Base-by-base conservation (phyloP, 2,329 filamentous ascomycete species). In the Chaetomiaceae sp. region DNA sequence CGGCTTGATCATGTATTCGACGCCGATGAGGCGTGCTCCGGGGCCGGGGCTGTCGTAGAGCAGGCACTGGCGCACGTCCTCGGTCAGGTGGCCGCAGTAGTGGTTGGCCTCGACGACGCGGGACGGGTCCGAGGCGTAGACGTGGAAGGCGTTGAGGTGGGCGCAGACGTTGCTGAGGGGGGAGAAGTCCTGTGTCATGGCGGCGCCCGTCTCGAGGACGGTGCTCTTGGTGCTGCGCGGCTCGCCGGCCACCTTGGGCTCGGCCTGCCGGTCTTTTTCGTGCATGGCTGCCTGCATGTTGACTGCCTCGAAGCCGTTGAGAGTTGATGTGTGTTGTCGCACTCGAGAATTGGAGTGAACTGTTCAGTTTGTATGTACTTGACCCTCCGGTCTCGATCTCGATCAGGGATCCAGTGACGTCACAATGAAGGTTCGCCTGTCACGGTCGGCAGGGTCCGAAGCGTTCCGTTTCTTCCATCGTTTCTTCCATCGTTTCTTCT, bases 1-100 rank as follows among this genome's bases (percentile, higher is more conserved):
- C 0, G 83, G 80, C 0, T 85, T 84, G 63, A 95, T 84, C 88
- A 94, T 91, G 74, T 95, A 95, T 68, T 95, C 90, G 62, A 95
- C 79, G 8, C 89, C 90, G 57, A 95, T 89, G 17, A 95, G 79
- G 0, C 86, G 80, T 0, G 89, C 89, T 23, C 81, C 79, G 7
- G 81, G 75, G 0, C 77, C 75, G 0, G 84, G 77, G 0, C 82
- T 81, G 69, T 95, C 89, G 72, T 94, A 95, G 57, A 95, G 80
- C 27, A 95, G 81, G 68, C 90, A 95, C 74, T 95, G 89, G 4
- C 90, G 81, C 53, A 95, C 78, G 58, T 94, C 89, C 74, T 66
- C 78, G 56, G 80, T 90, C 4, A 94, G 63, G 63, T 94, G 89
- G 1, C 85, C 80, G 66, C 90, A 95, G 71, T 94, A 95, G 68